Conservation (phyloP, 2,329 filamentous ascomycete genomes). For the Aspergillus sp. region DNA sequence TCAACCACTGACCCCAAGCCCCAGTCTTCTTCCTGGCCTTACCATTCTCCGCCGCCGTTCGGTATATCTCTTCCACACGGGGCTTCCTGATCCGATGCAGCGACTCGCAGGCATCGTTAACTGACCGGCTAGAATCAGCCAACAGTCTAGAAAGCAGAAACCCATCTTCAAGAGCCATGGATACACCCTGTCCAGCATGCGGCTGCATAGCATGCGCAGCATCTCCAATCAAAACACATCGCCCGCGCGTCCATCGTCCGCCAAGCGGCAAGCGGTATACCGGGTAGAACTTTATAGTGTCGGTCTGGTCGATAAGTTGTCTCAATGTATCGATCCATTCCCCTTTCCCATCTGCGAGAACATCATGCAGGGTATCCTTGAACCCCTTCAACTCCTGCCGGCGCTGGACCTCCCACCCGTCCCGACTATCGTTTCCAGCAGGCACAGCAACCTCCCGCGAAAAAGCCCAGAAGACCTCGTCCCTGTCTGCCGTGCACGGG, state of each 20-base stretch:
- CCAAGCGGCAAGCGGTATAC: conserved; percentile 34
- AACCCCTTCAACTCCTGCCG: conserved; percentile 25
- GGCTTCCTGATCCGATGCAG: conserved; percentile 28
- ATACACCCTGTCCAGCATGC: conserved; percentile 52
- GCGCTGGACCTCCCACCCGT: conserved; percentile 31
- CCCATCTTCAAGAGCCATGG: conserved; percentile 54
- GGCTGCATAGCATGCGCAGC: conserved; percentile 36
- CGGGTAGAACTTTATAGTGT: conserved; percentile 33
- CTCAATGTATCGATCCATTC: conserved; percentile 39
- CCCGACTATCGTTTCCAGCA: conserved; percentile 16
- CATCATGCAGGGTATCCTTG: conserved; percentile 30
- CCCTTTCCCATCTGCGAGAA: conserved; percentile 62
- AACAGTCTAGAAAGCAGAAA: conserved; percentile 30
- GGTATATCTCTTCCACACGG: conserved; percentile 27
- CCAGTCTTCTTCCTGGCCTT: conserved; percentile 23
- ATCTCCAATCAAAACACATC: conserved; percentile 38
- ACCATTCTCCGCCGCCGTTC: conserved; percentile 25
- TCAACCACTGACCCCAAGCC: conserved; percentile 27
- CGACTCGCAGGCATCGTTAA: conserved; percentile 14
- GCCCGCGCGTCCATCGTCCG: conserved; percentile 29
- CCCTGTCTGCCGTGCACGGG: conserved; percentile 21
- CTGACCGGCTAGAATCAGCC: conserved; percentile 11
- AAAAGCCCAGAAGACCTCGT: conserved; percentile 32
- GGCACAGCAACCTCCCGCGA: conserved; percentile 22
- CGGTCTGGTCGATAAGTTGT: conserved; percentile 12